Conservation (phyloP, 306 rosid genomes). For the Pachyrhizus erosus region DNA sequence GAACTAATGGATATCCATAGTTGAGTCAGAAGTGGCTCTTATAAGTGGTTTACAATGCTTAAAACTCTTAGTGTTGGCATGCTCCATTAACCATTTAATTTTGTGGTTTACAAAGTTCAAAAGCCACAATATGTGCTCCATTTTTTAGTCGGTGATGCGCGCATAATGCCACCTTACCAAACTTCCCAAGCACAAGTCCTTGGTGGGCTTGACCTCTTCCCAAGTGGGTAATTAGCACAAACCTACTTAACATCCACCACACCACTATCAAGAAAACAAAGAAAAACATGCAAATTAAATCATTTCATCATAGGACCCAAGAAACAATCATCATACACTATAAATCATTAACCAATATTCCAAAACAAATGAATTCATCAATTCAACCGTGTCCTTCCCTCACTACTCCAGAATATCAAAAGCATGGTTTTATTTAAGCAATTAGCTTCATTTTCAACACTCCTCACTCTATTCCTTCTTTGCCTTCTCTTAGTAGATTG, state of each 20-base stretch:
- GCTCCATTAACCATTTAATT: conserved; percentile 13
- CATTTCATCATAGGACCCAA: background rate
- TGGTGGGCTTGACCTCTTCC: conserved; percentile 33
- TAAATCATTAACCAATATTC: conserved; percentile 28
- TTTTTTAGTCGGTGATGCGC: conserved; percentile 31
- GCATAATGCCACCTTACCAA: conserved; percentile 39
- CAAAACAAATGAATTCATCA: background rate
- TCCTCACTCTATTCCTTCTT: conserved; percentile 35
- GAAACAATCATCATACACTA: conserved; percentile 32
- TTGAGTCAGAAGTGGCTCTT: conserved; percentile 1
- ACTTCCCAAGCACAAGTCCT: conserved; percentile 32
- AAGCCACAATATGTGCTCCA: conserved; percentile 38
- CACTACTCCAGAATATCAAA: conserved; percentile 41
- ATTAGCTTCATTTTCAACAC: conserved; percentile 1
- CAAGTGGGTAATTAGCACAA: conserved; percentile 30
- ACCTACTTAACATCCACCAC: conserved; percentile 37
- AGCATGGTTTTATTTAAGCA: conserved; percentile 32
- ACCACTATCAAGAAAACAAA: conserved; percentile 2
- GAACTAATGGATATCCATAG: background rate
- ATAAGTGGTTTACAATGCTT: conserved; percentile 9
- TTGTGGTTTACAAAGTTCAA: conserved; percentile 18
- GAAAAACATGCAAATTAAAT: background rate
- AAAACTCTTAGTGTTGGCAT: background rate
- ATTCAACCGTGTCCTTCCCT: background rate
- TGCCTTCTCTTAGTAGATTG: conserved; percentile 35